Base-by-base conservation (phyloP, 306 rosid genomes). In the Vicia faba region DNA sequence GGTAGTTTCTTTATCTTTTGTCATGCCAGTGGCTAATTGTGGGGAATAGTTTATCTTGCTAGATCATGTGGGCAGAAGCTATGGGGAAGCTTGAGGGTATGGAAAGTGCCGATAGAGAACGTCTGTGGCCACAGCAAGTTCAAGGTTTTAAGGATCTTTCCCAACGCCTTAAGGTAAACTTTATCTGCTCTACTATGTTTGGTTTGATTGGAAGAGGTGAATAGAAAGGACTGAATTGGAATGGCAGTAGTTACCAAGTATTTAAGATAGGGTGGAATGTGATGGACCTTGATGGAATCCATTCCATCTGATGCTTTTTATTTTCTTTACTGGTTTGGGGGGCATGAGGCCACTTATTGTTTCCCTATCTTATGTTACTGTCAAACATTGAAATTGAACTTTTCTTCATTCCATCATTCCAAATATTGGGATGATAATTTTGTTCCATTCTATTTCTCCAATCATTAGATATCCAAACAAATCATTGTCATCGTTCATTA, bases 41-140 rank as follows among this genome's bases (percentile, higher is more conserved):
- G 72, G 78, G 71, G 78, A 81, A 74, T 86, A 83, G 95, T 88
- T 95, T 86, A 59, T 71, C 40, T 83, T 85, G 81, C 66, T 82
- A 95, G 99, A 90, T 90, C 70, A 90, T 95, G 97, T 95, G 99
- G 99, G 99, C 97, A n/a, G 99, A 95, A 86, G 99, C 99, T 16
- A 85, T 86, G 97, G 90, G 86, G 41, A 95, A 95, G 83, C 96
- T 90, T 50, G 99, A 95, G 77, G 99, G 97, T 41, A 83, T 95
- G 95, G 96, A 87, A 76, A 88, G 91, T 73, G 80, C 89, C 11
- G 95, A 95, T 56, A 74, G 97, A 72, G 99, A 90, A 46, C 95
- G 99, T 15, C 73, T 90, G 33, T 95, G 99, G 99, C 99, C 99
- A 63, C 96, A 95, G 51, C 95, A 88, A 64, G 95, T 78, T 72